phyloP scores from a whole-genome alignment of 1,284 basidiomycete species.

The Rhodotorula sp. region DNA sequence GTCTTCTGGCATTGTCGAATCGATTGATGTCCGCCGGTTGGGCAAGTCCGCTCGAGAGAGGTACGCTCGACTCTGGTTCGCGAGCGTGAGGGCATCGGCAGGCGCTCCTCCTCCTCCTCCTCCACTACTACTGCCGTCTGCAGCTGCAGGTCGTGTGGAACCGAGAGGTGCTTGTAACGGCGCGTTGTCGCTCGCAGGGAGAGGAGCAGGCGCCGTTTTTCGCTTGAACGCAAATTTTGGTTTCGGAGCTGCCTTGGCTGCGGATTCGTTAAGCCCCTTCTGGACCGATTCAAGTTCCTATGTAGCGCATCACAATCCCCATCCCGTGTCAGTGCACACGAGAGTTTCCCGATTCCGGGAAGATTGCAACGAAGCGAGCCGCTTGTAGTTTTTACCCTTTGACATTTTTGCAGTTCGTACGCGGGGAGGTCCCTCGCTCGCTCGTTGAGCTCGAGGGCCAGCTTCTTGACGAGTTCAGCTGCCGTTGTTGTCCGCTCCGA shows the following conservation, averaged over 20 bases:
- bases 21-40: neutral
- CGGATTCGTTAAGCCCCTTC: neutral
- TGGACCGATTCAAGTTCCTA: slow-evolving; percentile 23
- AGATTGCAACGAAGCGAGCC: neutral
- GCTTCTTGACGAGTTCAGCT: neutral
- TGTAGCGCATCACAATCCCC: too few relatives aligned
- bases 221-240: slow-evolving; percentile 33
- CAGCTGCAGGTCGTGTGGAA: neutral
- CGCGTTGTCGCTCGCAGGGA: neutral
- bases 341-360: neutral
- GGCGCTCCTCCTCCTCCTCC: neutral
- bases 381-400: slow-evolving; percentile 12
- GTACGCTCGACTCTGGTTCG: neutral
- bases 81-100: slow-evolving; percentile 6
- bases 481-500: neutral
- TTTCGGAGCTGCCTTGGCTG: slow-evolving; percentile 8
- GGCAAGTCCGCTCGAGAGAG: slow-evolving; percentile 21
- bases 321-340: too few relatives aligned
- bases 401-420: slow-evolving; percentile 23
- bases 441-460: slow-evolving; percentile 12
- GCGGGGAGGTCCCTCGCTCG: slow-evolving; percentile 16
- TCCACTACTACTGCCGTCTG: neutral
- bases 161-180: neutral
- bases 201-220: neutral
- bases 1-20: neutral